phyloP scores from a whole-genome alignment of 176 grass and related monocot species.

The Raddia distichophylla region DNA sequence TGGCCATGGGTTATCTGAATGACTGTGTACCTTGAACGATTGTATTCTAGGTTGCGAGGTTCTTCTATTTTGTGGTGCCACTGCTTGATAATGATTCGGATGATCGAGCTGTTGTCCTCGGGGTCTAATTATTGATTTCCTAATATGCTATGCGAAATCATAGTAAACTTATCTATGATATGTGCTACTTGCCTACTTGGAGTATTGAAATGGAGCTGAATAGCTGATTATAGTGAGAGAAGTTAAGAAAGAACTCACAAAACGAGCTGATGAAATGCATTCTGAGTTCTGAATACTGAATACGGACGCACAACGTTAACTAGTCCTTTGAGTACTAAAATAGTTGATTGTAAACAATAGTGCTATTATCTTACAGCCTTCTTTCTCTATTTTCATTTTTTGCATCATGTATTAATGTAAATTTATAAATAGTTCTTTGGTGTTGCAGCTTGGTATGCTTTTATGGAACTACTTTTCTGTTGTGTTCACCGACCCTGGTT shows the following conservation, averaged over 20 bases:
- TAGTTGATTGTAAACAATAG: background rate
- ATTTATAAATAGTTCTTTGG: constrained; percentile 7
- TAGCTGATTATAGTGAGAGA: background rate
- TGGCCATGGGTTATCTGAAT: background rate
- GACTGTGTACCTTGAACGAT: background rate
- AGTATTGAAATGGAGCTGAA: background rate
- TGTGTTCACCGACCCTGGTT: constrained; percentile 82
- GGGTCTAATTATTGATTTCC: background rate
- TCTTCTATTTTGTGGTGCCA: background rate
- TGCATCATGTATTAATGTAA: background rate
- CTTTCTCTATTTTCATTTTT: background rate
- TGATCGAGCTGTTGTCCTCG: background rate
- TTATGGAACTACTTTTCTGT: constrained; percentile 95
- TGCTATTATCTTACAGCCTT: background rate
- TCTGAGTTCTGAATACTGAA: background rate
- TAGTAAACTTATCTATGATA: constrained; percentile 19
- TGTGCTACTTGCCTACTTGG: background rate
- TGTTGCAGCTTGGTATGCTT: constrained; percentile 81
- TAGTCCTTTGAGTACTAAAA: background rate
- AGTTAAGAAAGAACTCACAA: background rate
- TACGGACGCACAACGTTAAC: background rate
- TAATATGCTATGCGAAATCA: background rate
- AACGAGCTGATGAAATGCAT: background rate
- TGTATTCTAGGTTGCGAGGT: background rate
- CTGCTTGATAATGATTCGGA: background rate